Evolutionary conservation across 768 basidiomycete genomes (phyloP).

Genomic region (Psilocybe azurescens): DNA sequence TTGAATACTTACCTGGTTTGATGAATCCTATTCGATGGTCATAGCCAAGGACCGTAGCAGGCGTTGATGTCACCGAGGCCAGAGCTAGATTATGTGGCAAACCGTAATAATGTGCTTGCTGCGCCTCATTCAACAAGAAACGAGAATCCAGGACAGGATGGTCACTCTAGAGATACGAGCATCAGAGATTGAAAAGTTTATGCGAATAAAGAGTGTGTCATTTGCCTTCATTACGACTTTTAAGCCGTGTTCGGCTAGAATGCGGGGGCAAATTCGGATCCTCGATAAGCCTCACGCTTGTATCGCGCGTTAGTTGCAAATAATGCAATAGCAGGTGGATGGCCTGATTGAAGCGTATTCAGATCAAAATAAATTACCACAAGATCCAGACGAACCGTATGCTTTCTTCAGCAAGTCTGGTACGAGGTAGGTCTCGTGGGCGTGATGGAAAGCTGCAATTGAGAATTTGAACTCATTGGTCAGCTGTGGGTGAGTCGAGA

Average conservation of each 20-base stretch:
- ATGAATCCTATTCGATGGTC: conserved; percentile 79
- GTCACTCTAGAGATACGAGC: conserved; percentile 49
- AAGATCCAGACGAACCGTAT: conserved; percentile 45
- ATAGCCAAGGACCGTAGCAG: conserved; percentile 72
- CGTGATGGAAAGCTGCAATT: conserved; percentile 79
- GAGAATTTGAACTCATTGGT: conserved; percentile 75
- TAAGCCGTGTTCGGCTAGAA: conserved; percentile 71
- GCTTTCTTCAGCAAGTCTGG: conserved; percentile 76
- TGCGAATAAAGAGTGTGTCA: not conserved
- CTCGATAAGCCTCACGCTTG: conserved; percentile 82
- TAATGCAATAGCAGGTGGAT: conserved; percentile 72
- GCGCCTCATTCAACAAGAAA: conserved; percentile 79
- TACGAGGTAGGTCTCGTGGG: conserved; percentile 82
- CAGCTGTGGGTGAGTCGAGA: conserved; percentile 33
- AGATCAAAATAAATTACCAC: not conserved
- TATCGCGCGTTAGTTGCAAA: conserved; percentile 64
- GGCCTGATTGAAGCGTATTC: conserved; percentile 39
- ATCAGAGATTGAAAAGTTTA: not conserved
- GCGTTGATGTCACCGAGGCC: conserved; percentile 70
- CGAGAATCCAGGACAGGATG: conserved; percentile 69
- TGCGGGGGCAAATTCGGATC: conserved; percentile 78
- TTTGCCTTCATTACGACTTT: conserved; percentile 75
- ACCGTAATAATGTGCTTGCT: conserved; percentile 78
- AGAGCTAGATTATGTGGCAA: conserved; percentile 68
- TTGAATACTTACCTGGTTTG: conserved; percentile 46